phyloP scores from a whole-genome alignment of 1,284 basidiomycete species.

The Ceratobasidium sp. region DNA sequence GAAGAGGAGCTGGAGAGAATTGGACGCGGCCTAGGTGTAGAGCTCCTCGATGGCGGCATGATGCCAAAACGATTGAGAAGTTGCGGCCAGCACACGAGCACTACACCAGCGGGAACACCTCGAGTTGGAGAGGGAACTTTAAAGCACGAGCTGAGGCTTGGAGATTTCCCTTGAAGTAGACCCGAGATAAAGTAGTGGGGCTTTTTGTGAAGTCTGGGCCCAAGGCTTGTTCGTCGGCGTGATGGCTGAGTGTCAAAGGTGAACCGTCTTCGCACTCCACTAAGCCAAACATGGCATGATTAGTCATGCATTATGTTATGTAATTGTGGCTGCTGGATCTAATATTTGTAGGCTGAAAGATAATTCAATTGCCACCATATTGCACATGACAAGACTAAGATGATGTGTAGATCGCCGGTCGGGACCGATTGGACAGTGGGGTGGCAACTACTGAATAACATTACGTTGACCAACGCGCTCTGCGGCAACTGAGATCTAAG shows the following conservation, averaged over 20 bases:
- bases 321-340: background rate
- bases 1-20: slow-evolving; percentile 3
- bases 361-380: background rate
- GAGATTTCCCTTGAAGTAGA: background rate
- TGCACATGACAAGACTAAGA: no score
- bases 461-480: no score
- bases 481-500: no score
- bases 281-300: slow-evolving; percentile 24
- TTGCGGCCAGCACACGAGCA: slow-evolving; percentile 11
- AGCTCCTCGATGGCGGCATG: slow-evolving; percentile 35
- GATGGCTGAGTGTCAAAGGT: slow-evolving; percentile 21
- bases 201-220: background rate
- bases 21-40: slow-evolving; percentile 31
- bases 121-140: background rate
- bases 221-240: slow-evolving; percentile 7
- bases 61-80: background rate
- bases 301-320: slow-evolving; percentile 13
- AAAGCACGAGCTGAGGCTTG: background rate
- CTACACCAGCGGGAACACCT: background rate
- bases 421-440: no score
- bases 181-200: background rate
- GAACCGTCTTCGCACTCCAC: slow-evolving; percentile 24
- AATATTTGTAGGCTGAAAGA: background rate
- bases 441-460: no score
- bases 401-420: no score